These are phyloP conservation scores for Thraustochytrium striatum DNA, from an alignment of 352 stramenopile species.

Conservation along the genomic window DNA sequence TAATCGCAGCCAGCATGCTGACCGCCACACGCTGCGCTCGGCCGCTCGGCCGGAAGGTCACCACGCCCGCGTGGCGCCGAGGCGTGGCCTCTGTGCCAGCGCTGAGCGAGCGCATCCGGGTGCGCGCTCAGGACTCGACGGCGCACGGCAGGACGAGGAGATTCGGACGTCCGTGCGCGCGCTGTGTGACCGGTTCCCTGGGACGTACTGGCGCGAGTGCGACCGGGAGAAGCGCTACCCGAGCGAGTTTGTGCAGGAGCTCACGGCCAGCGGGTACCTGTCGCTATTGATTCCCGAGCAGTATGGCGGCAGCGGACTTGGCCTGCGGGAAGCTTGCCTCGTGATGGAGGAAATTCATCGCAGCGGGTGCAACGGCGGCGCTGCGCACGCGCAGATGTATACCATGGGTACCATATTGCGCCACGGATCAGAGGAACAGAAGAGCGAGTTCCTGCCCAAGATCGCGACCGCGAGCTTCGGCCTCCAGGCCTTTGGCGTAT, in stretches of 20 bases:
- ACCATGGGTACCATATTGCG: constrained; percentile 46
- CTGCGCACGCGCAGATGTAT: constrained; percentile 48
- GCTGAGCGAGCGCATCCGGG: too few species aligned
- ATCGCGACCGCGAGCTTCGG: constrained; percentile 31
- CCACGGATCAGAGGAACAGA: constrained; percentile 44
- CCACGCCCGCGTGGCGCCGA: background rate
- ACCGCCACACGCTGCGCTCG: background rate
- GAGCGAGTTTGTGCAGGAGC: constrained; percentile 34
- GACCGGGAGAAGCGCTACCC: constrained; percentile 8
- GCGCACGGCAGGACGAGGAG: background rate
- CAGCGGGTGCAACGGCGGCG: constrained; percentile 45
- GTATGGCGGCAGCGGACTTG: constrained; percentile 34
- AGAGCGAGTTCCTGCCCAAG: constrained; percentile 40
- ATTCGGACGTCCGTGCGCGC: constrained; percentile 35
- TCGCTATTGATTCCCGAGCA: constrained; percentile 41
- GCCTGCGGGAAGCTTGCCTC: constrained; percentile 31
- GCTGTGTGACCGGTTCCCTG: constrained; percentile 30
- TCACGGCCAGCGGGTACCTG: constrained; percentile 31
- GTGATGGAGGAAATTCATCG: constrained; percentile 49
- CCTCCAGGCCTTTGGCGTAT: constrained; percentile 47
- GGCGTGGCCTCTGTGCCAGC: too few species aligned
- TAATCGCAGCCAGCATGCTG: background rate
- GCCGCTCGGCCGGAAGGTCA: background rate
- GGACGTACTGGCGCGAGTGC: constrained; percentile 36
- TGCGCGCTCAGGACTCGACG: background rate